These are phyloP conservation scores for Candida ulmi DNA, from an alignment of 805 yeast genomes.

Conservation along the genomic window DNA sequence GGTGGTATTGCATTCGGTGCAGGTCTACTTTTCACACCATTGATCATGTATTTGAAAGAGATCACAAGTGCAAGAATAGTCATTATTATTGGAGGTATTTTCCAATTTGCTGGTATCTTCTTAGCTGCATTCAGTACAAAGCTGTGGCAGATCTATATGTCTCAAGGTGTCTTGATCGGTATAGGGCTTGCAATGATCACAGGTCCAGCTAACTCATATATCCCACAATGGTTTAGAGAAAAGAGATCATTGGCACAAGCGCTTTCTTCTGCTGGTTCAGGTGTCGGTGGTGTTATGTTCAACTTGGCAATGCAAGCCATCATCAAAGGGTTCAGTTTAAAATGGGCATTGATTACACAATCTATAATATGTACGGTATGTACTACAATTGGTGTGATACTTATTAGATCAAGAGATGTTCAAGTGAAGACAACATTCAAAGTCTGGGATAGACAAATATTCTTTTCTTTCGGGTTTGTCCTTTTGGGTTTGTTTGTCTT, in stretches of 20 bases:
- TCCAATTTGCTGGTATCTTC: constrained; percentile 33
- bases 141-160: constrained; percentile 57
- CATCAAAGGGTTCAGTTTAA: constrained; percentile 22
- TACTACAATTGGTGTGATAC: constrained; percentile 24
- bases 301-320: constrained; percentile 24
- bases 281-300: constrained; percentile 38
- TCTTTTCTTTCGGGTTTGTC: constrained; percentile 38
- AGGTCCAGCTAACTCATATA: constrained; percentile 49
- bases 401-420: constrained; percentile 32
- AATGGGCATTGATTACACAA: constrained; percentile 28
- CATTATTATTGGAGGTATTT: constrained; percentile 40
- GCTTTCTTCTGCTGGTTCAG: constrained; percentile 32
- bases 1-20: constrained; percentile 55
- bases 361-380: constrained; percentile 30
- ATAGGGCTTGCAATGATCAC: constrained; percentile 33
- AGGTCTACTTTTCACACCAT: constrained; percentile 53
- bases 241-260: constrained; percentile 45
- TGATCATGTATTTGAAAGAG: constrained; percentile 39
- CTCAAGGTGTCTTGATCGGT: constrained; percentile 63
- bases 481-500: constrained; percentile 33
- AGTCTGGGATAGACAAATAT: constrained; percentile 36
- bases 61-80: constrained; percentile 37
- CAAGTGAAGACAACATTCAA: constrained; percentile 29
- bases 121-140: constrained; percentile 49
- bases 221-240: constrained; percentile 67